Evolutionary conservation across 768 basidiomycete species (phyloP).

Genomic region (Leccinum uliginosum): DNA sequence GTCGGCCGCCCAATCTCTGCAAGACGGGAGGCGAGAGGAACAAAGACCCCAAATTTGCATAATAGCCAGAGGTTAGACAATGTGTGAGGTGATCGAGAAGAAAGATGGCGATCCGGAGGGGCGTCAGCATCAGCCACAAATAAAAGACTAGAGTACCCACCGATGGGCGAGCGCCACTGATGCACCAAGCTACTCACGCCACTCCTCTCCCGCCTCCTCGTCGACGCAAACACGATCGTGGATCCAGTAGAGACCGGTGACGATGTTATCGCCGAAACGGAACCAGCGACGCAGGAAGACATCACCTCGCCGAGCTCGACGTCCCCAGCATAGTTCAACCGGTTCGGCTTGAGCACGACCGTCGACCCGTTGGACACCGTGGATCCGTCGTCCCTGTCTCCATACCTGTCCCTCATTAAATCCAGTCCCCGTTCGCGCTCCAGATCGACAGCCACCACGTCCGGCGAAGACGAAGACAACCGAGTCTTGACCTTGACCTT

Average conservation of each 20-base stretch:
- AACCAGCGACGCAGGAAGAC: conserved; percentile 19
- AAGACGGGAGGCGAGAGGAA: not conserved
- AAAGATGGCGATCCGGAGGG: not conserved
- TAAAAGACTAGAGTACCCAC: conserved; percentile 32
- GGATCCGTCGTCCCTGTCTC: not conserved
- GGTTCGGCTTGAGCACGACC: conserved; percentile 24
- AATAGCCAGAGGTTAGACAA: not conserved
- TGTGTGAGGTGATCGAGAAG: not conserved
- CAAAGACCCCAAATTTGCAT: not conserved
- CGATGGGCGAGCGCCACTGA: conserved; percentile 68
- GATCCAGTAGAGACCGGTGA: not conserved
- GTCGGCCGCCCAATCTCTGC: conserved; percentile 14
- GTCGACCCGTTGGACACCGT: not conserved
- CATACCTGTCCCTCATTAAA: not conserved
- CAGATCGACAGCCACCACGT: not conserved
- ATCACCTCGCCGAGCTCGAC: conserved; percentile 18
- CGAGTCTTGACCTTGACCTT: not conserved
- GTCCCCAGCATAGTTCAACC: conserved; percentile 19
- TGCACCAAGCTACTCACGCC: conserved; percentile 49
- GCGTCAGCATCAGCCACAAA: not conserved
- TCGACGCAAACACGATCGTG: not conserved
- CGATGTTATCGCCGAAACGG: not conserved
- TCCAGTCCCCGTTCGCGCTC: not conserved
- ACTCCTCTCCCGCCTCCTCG: conserved; percentile 19
- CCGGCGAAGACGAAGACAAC: not conserved